Evolutionary conservation across 495 filamentous ascomycete genomes (phyloP).

Genomic region (Copromyces sp.): DNA sequence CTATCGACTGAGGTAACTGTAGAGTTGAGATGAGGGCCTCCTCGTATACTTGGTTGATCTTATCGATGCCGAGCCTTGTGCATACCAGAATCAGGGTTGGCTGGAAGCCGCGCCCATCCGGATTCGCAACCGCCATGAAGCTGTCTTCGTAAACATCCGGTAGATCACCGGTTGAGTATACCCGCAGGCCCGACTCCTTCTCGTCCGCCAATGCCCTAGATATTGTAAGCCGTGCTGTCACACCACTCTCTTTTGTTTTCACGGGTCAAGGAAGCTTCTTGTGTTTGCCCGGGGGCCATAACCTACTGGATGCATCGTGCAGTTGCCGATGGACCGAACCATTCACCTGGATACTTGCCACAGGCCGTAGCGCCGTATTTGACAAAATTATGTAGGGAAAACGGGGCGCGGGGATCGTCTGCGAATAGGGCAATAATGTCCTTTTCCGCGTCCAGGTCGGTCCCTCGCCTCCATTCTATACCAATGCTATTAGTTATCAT

Average conservation of each 20-base stretch:
- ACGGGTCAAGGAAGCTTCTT: neutral
- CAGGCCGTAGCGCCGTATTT: constrained; percentile 77
- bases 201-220: constrained; percentile 60
- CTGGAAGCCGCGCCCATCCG: constrained; percentile 51
- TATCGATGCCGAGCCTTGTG: constrained; percentile 82
- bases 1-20: constrained; percentile 80
- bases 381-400: constrained; percentile 94
- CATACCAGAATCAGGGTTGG: constrained; percentile 86
- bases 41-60: constrained; percentile 87
- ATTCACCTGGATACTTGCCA: constrained; percentile 91
- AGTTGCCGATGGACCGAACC: constrained; percentile 98
- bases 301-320: constrained; percentile 91
- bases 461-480: constrained; percentile 69
- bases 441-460: constrained; percentile 51
- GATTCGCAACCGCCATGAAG: constrained; percentile 63
- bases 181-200: constrained; percentile 50
- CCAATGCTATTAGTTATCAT: constrained; percentile 12
- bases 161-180: constrained; percentile 84
- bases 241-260: neutral
- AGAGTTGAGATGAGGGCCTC: constrained; percentile 72
- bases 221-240: constrained; percentile 15
- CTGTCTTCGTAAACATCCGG: constrained; percentile 87
- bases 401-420: constrained; percentile 75
- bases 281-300: neutral
- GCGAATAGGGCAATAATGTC: constrained; percentile 75